phyloP scores from a whole-genome alignment of 2,329 filamentous ascomycete genomes.

The Sclerotinia minor region DNA sequence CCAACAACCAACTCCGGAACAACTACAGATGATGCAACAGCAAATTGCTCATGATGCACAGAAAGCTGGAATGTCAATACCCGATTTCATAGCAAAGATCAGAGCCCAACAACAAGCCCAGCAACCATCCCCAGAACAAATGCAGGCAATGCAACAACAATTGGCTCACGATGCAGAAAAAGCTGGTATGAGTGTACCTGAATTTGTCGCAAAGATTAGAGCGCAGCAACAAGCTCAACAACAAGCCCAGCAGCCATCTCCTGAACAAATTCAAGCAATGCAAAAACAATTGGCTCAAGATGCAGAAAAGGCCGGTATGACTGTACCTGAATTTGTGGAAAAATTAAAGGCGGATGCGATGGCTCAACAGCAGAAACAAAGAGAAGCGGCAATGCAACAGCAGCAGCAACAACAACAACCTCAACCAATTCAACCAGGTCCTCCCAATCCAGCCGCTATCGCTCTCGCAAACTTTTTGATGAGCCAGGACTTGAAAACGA shows the following conservation, averaged over 20 bases:
- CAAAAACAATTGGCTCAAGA: conserved; percentile 80
- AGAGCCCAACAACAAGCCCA: conserved; percentile 45
- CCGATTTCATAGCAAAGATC: conserved; percentile 74
- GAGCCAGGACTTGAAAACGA: conserved; percentile 78
- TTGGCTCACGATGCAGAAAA: conserved; percentile 80
- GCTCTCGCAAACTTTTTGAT: conserved; percentile 87
- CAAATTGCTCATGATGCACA: conserved; percentile 80
- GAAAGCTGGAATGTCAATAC: conserved; percentile 80
- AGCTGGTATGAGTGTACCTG: conserved; percentile 77
- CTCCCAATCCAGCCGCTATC: conserved; percentile 84
- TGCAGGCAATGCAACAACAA: conserved; percentile 79
- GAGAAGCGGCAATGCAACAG: conserved; percentile 48
- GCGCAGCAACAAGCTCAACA: conserved; percentile 56
- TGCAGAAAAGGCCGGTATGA: conserved; percentile 81
- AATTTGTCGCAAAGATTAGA: conserved; percentile 74
- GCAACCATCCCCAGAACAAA: conserved; percentile 78
- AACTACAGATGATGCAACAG: conserved; percentile 80
- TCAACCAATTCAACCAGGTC: conserved; percentile 71
- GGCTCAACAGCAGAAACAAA: conserved; percentile 47
- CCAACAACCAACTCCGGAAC: conserved; percentile 70
- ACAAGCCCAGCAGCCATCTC: conserved; percentile 57
- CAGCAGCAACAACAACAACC: conserved; percentile 52
- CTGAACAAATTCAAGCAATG: conserved; percentile 82
- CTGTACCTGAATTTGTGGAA: conserved; percentile 79
- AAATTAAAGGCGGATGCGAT: conserved; percentile 60